Conservation (phyloP, 2,329 filamentous ascomycete genomes). For the Davidsoniella virescens region DNA sequence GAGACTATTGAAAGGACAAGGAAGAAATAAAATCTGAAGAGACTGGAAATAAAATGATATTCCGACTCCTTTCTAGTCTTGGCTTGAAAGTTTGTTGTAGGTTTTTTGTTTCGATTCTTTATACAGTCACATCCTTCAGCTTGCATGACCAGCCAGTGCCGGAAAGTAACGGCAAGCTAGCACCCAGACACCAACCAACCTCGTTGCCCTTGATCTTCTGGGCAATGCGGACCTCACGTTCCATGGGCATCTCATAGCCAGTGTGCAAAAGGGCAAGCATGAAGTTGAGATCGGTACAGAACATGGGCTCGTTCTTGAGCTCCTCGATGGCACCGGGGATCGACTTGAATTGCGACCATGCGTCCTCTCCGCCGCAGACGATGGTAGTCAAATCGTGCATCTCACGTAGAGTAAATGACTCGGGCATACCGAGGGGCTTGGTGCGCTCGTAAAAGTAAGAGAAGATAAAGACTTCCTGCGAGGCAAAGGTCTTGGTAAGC, state of each 20-base stretch:
- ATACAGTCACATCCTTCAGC: conserved; percentile 49
- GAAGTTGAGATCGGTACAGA: conserved; percentile 90
- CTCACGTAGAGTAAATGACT: conserved; percentile 83
- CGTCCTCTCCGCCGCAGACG: conserved; percentile 63
- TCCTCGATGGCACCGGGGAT: conserved; percentile 67
- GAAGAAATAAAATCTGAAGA: background rate
- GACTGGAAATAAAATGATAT: background rate
- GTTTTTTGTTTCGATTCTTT: conserved; percentile 1
- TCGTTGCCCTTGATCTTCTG: conserved; percentile 99
- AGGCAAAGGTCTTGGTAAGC: conserved; percentile 77
- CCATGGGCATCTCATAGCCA: conserved; percentile 94
- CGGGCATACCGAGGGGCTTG: conserved; percentile 90
- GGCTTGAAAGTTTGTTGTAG: too few species aligned
- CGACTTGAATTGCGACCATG: conserved; percentile 63
- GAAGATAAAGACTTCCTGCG: conserved; percentile 89
- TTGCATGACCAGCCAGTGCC: conserved; percentile 83
- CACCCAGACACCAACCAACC: conserved; percentile 92
- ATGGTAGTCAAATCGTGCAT: conserved; percentile 69
- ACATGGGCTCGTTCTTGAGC: conserved; percentile 67
- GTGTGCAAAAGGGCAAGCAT: conserved; percentile 87
- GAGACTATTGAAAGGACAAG: background rate
- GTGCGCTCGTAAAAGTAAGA: conserved; percentile 97
- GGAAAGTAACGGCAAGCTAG: conserved; percentile 72
- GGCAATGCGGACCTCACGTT: conserved; percentile 89
- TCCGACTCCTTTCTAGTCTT: background rate